Evolutionary conservation across 345 rosid species (phyloP).

Genomic region (Excoecaria agallocha): DNA sequence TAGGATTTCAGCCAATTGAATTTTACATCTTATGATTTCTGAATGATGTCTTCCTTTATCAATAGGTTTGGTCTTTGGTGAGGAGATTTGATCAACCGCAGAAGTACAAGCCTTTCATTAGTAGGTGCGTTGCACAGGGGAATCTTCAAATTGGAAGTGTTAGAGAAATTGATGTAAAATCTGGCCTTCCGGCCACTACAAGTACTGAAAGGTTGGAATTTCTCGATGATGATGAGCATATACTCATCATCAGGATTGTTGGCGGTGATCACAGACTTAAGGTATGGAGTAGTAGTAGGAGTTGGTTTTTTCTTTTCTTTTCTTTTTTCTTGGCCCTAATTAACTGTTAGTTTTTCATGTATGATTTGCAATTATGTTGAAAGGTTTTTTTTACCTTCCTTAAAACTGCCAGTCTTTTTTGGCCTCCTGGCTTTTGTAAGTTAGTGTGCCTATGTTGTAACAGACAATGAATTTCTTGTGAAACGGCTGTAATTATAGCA

Average conservation of each 20-base stretch:
- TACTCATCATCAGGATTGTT: slow-evolving; percentile 73
- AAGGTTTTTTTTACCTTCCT: background rate
- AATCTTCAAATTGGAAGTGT: slow-evolving; percentile 76
- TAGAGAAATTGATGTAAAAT: slow-evolving; percentile 72
- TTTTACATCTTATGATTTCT: background rate
- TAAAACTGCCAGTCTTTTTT: background rate
- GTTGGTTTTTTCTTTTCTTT: too few species aligned
- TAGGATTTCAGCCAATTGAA: background rate
- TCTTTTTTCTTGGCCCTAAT: background rate
- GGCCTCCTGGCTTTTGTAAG: background rate
- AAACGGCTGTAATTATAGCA: background rate
- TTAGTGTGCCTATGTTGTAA: background rate
- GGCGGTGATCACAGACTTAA: slow-evolving; percentile 91
- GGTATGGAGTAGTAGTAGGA: slow-evolving; percentile 32
- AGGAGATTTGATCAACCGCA: slow-evolving; percentile 84
- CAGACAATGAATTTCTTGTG: background rate
- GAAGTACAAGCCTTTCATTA: slow-evolving; percentile 71
- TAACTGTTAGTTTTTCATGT: background rate
- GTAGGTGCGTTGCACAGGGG: slow-evolving; percentile 69
- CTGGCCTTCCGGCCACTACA: slow-evolving; percentile 76
- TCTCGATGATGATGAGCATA: slow-evolving; percentile 69
- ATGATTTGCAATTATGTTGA: background rate
- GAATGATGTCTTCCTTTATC: slow-evolving; percentile 1
- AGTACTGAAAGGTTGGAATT: slow-evolving; percentile 75
- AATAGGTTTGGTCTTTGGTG: slow-evolving; percentile 77